Conservation (phyloP, 2,329 filamentous ascomycete genomes). For the Neopestalotiopsis rosae region DNA sequence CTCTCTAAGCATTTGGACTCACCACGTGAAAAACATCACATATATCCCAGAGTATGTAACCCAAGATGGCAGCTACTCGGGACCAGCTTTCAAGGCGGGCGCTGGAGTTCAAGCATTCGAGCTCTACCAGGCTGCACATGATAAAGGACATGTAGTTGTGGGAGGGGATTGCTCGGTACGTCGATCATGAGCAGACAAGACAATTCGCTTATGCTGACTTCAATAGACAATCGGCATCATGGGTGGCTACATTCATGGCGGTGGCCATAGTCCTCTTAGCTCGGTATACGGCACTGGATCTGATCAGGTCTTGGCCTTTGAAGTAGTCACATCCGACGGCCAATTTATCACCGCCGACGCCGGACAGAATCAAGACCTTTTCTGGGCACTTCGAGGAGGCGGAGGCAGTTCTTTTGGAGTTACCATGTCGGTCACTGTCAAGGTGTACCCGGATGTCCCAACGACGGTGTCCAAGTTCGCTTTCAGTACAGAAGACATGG, state of each 20-base stretch:
- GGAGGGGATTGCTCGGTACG: too few relatives aligned
- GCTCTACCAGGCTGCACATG: too few relatives aligned
- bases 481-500: too few relatives aligned
- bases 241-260: slow-evolving; percentile 61
- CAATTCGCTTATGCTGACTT: too few relatives aligned
- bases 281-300: slow-evolving; percentile 27
- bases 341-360: background rate
- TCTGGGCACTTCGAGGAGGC: slow-evolving; percentile 12
- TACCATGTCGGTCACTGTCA: background rate
- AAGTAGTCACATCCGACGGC: slow-evolving; percentile 2
- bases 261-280: slow-evolving; percentile 54
- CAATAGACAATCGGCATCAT: slow-evolving; percentile 51
- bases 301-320: background rate
- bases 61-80: background rate
- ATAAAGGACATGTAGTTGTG: too few relatives aligned
- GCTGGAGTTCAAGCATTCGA: background rate
- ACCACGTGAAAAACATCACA: background rate
- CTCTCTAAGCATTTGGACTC: background rate
- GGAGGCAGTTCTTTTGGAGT: slow-evolving; percentile 9
- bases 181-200: too few relatives aligned
- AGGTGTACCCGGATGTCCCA: too few relatives aligned
- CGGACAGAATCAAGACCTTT: slow-evolving; percentile 5
- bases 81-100: background rate
- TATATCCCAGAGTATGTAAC: background rate
- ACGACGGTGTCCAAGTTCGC: too few relatives aligned